A percentile compares a stretch with the other conserved stretches of the same genome.
Conservation (phyloP, 140 eudicot genomes). For the Stevia rebaudiana region DNA sequence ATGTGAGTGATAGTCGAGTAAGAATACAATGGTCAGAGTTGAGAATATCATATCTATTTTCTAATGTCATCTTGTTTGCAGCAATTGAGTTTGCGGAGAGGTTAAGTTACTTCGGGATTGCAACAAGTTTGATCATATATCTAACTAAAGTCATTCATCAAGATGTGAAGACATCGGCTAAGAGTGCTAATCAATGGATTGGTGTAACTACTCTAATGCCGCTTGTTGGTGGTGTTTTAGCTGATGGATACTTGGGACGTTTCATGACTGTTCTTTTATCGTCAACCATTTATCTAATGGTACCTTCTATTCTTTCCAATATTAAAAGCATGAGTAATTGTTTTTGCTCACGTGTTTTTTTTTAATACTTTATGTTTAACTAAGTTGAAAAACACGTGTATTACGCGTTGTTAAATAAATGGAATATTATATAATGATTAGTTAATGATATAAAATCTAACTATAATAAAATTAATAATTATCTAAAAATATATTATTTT, state of each 20-base stretch:
- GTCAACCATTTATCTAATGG: slow-evolving; percentile 63
- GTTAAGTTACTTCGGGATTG: slow-evolving; percentile 78
- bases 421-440: too few species aligned
- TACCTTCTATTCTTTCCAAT: too few species aligned
- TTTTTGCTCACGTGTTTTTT: too few species aligned
- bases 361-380: too few species aligned
- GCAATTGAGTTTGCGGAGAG: slow-evolving; percentile 90
- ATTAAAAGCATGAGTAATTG: too few species aligned
- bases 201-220: slow-evolving; percentile 89
- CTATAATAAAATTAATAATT: too few species aligned
- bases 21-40: too few species aligned
- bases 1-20: too few species aligned
- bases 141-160: slow-evolving; percentile 65
- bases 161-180: slow-evolving; percentile 80
- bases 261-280: slow-evolving; percentile 57
- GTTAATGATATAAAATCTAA: too few species aligned
- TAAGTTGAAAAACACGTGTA: too few species aligned
- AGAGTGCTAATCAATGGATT: slow-evolving; percentile 54
- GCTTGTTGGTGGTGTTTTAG: slow-evolving; percentile 68
- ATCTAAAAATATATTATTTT: too few species aligned
- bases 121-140: slow-evolving; percentile 70
- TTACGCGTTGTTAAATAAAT: too few species aligned
- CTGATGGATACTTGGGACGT: slow-evolving; percentile 79
- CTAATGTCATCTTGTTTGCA: slow-evolving; percentile 26
- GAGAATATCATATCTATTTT: background rate